Evolutionary conservation across 805 yeast species (phyloP), one percentile per base, ranked within the genome.

Genomic region (Wickerhamomyces sydowiorum): DNA sequence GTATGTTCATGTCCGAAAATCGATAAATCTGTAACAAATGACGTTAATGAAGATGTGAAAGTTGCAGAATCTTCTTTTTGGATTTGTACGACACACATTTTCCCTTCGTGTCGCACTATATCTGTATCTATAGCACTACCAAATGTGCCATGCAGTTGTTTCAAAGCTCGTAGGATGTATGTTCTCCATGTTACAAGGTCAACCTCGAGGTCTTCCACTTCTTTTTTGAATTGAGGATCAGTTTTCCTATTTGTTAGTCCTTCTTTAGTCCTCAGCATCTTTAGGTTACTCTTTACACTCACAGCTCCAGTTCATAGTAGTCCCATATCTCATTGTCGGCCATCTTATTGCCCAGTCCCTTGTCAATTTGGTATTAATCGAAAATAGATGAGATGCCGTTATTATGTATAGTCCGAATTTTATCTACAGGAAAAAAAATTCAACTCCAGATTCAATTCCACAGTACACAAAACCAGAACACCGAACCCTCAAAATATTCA

Each of bases 161-260:
- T 56, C 20, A 69, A 44, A 0, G 73, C 66, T 30, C 50, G 54
- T 20, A 53, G 52, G 5, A 68, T 46, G 55, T 63, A 58, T 22
- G 64, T 62, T 21, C 54, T 62, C 75, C 74, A 69, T 2, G 72
- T 61, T 35, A 65, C 59, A 10, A 52, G 45, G 42, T 68, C 71
- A 3, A 66, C 37, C 17, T 27, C 42, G 6, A 43, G 15, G 15
- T 20, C 33, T 14, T 32, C 15, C 12, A 32, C 14, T 14, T 38
- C 20, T 13, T 32, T 12, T 14, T 19, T 12, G n/a, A 30, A 22
- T 17, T 23, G 30, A 5, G 36, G 37, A 17, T 23, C 37, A 4
- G 20, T 20, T 15, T 9, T 22, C 5, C 27, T 34, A 7, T 4
- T 5, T 2, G 15, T n/a, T n/a, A n/a, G 19, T 32, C 17, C 14